Conservation (phyloP, 805 yeast species). For the Cyberlindnera mycetangii region DNA sequence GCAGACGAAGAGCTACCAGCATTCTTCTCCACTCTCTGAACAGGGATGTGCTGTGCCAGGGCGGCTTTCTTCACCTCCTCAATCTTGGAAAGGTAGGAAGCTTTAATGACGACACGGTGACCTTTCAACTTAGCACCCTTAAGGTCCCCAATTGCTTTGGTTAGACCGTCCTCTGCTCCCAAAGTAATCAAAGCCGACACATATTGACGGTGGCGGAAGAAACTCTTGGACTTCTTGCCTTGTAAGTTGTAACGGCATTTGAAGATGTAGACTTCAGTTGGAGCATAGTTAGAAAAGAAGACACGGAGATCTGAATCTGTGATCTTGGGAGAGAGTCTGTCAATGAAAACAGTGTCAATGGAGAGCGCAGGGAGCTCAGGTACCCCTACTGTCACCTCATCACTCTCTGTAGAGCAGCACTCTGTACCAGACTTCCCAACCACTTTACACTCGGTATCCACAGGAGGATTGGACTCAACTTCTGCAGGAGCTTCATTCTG, state of each 20-base stretch:
- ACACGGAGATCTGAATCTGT: conserved; percentile 44
- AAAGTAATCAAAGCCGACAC: conserved; percentile 53
- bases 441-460: neutral
- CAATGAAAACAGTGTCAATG: conserved; percentile 44
- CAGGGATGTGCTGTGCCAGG: conserved; percentile 19
- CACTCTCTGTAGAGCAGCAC: neutral
- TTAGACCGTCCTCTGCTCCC: conserved; percentile 39
- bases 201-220: conserved; percentile 33
- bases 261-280: conserved; percentile 47
- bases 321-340: conserved; percentile 36
- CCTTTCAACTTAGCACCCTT: conserved; percentile 37
- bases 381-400: neutral
- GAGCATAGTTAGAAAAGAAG: conserved; percentile 42
- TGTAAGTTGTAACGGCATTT: conserved; percentile 33
- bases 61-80: conserved; percentile 43
- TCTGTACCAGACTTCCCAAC: neutral
- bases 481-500: neutral
- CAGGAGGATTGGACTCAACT: neutral
- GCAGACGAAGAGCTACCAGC: conserved; percentile 4
- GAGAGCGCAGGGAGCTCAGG: conserved; percentile 27
- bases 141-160: conserved; percentile 41
- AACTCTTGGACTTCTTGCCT: conserved; percentile 13
- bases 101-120: conserved; percentile 33
- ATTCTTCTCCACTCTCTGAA: conserved; percentile 15
- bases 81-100: conserved; percentile 42